These are phyloP conservation scores for Stagonosporopsis tanaceti DNA, from an alignment of 2,329 filamentous ascomycete species.

Conservation along the genomic window DNA sequence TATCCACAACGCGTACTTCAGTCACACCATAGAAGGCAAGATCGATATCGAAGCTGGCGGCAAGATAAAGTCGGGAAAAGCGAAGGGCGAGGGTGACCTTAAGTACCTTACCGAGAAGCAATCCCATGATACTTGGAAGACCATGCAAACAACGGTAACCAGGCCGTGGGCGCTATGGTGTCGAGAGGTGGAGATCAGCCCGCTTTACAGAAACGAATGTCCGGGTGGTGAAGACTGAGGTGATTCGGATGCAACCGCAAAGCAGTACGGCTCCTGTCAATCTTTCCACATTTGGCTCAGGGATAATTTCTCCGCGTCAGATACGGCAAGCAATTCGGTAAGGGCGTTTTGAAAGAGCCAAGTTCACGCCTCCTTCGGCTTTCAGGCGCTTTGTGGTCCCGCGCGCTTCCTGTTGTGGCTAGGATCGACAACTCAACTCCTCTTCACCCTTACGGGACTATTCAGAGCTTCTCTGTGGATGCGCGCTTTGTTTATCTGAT, in stretches of 20 bases:
- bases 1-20: conserved; percentile 45
- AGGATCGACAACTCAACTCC: neutral
- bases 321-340: neutral
- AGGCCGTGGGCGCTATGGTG: conserved; percentile 56
- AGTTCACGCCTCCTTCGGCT: neutral
- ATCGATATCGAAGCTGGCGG: conserved; percentile 50
- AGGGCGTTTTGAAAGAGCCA: neutral
- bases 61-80: conserved; percentile 52
- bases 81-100: conserved; percentile 52
- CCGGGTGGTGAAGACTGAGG: conserved; percentile 40
- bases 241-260: neutral
- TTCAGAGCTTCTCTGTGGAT: neutral
- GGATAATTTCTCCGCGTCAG: no score
- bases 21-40: conserved; percentile 50
- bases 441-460: neutral
- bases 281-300: neutral
- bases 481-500: neutral
- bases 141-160: conserved; percentile 42
- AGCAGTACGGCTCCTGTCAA: neutral
- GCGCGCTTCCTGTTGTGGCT: neutral
- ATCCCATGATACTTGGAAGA: conserved; percentile 51
- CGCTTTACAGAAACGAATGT: conserved; percentile 53
- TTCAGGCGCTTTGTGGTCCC: neutral
- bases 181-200: conserved; percentile 51
- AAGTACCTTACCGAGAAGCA: conserved; percentile 55